These are phyloP conservation scores for Musa acuminata DNA, from an alignment of 176 grass and related monocot genomes.

Conservation along the genomic window DNA sequence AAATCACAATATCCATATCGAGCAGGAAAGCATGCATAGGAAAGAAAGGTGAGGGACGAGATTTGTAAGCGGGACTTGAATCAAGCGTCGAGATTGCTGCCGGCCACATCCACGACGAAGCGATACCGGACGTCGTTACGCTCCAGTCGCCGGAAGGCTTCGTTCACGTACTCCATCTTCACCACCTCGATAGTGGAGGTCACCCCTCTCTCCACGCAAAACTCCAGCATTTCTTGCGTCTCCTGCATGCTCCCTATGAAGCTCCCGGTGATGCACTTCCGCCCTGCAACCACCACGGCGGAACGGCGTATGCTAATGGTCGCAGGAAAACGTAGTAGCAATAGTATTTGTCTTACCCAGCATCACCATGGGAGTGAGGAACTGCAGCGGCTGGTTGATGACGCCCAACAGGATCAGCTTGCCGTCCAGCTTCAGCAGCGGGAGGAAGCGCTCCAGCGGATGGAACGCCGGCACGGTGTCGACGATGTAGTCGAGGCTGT, in stretches of 20 bases:
- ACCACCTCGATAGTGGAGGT: conserved; percentile 82
- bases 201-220: conserved; percentile 69
- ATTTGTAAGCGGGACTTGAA: no score
- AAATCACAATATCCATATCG: no score
- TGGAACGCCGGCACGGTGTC: conserved; percentile 80
- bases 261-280: conserved; percentile 77
- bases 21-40: no score
- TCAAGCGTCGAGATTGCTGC: conserved; percentile 49
- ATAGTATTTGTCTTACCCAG: conserved; percentile 25
- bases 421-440: conserved; percentile 71
- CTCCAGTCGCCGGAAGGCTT: conserved; percentile 71
- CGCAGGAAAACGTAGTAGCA: neutral
- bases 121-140: conserved; percentile 90
- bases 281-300: conserved; percentile 10
- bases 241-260: conserved; percentile 84
- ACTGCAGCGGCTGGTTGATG: conserved; percentile 75
- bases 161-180: conserved; percentile 91
- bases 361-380: conserved; percentile 76
- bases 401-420: conserved; percentile 75
- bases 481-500: conserved; percentile 90
- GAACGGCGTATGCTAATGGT: neutral
- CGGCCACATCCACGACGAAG: conserved; percentile 85
- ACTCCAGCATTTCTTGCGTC: conserved; percentile 59
- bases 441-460: conserved; percentile 73
- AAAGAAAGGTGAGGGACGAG: no score